Percentiles rank a stretch among this genome's conserved stretches.
Conservation (phyloP, 1,284 basidiomycete genomes). For the Puccinia polysora region DNA sequence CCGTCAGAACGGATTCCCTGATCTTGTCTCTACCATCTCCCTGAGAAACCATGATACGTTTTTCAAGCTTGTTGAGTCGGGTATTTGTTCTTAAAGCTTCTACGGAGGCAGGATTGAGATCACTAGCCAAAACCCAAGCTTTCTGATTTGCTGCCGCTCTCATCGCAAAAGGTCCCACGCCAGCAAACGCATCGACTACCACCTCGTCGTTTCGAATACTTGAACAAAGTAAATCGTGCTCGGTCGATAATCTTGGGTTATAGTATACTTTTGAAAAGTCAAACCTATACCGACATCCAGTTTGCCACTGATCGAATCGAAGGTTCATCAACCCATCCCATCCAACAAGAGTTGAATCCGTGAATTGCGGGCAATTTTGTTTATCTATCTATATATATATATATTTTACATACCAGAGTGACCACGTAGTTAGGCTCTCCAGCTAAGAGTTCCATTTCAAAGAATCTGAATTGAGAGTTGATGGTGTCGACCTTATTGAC, state of each 20-base stretch:
- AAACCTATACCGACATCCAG: conserved; percentile 79
- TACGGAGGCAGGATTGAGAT: conserved; percentile 82
- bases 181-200: conserved; percentile 89
- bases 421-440: conserved; percentile 81
- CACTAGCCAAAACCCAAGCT: conserved; percentile 77
- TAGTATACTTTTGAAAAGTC: conserved; percentile 96
- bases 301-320: conserved; percentile 80
- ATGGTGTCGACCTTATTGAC: conserved; percentile 93
- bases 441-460: conserved; percentile 94
- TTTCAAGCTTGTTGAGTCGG: conserved; percentile 12
- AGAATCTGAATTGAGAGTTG: conserved; percentile 81
- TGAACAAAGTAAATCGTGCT: conserved; percentile 78
- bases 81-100: conserved; percentile 74
- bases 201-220: conserved; percentile 65
- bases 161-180: conserved; percentile 92
- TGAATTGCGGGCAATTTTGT: not conserved
- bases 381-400: too few relatives aligned
- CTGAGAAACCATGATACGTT: not conserved
- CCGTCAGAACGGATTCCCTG: not conserved
- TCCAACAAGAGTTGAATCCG: too few relatives aligned
- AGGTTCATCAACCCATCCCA: too few relatives aligned
- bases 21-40: conserved; percentile 30
- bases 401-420: conserved; percentile 66
- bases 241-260: conserved; percentile 89
- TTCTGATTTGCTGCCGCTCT: conserved; percentile 81